These are phyloP conservation scores for Alternaria sp. DNA, from an alignment of 2,329 filamentous ascomycete species.

Conservation along the genomic window DNA sequence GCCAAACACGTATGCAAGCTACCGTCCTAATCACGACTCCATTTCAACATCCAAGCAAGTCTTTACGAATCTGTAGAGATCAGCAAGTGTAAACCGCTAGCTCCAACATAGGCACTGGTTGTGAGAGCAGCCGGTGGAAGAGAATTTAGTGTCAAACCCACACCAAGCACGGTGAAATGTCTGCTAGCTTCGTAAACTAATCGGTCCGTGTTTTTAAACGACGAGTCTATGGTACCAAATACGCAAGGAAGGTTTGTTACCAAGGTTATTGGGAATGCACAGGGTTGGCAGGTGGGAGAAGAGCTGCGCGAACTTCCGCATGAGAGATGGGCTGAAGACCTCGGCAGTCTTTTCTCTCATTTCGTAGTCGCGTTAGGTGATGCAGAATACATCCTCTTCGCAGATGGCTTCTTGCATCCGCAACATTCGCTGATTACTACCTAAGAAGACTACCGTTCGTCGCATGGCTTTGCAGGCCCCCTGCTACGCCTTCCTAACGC, in stretches of 20 bases:
- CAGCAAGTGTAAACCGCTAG: neutral
- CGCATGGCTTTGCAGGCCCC: neutral
- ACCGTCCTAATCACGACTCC: neutral
- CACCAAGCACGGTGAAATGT: neutral
- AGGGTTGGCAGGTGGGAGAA: neutral
- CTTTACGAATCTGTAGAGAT: neutral
- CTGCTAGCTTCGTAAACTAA: neutral
- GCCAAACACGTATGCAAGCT: neutral
- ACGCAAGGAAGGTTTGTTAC: neutral
- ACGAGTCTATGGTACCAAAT: neutral
- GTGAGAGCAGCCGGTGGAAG: neutral
- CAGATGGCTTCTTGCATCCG: neutral
- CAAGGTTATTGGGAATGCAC: neutral
- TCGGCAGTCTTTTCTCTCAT: neutral
- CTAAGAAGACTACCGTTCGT: neutral
- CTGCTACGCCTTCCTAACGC: no score
- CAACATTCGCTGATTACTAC: neutral
- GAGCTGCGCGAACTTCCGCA: neutral
- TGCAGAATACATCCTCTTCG: neutral
- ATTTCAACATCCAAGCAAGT: neutral
- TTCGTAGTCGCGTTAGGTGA: neutral
- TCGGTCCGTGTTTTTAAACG: constrained; percentile 8
- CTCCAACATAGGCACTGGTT: neutral
- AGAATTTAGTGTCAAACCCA: constrained; percentile 1
- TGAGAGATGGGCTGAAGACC: neutral